Conservation (phyloP, 2,329 filamentous ascomycete genomes). For the Fusarium pininemorale region DNA sequence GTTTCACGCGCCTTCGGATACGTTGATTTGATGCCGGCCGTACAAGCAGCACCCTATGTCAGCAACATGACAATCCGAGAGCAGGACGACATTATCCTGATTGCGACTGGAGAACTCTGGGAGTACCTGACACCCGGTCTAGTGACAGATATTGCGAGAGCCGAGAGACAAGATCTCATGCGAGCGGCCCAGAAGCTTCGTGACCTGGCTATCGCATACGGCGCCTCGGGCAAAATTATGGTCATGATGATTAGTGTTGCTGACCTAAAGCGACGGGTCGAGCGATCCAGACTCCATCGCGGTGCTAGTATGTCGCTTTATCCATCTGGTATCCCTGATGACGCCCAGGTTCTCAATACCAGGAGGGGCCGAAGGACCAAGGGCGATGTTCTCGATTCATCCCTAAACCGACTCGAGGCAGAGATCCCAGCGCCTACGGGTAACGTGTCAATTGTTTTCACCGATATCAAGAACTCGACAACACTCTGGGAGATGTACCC, state of each 20-base stretch:
- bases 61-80: conserved; percentile 81
- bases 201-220: conserved; percentile 95
- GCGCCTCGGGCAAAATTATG: conserved; percentile 95
- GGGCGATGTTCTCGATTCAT: conserved; percentile 80
- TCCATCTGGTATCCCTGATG: conserved; percentile 76
- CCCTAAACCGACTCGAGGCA: conserved; percentile 83
- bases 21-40: conserved; percentile 88
- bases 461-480: conserved; percentile 98
- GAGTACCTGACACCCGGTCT: conserved; percentile 91
- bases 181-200: conserved; percentile 92
- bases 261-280: conserved; percentile 83
- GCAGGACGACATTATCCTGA: conserved; percentile 90
- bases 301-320: conserved; percentile 88
- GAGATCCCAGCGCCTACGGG: conserved; percentile 93
- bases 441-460: conserved; percentile 93
- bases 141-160: conserved; percentile 88
- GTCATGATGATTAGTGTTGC: conserved; percentile 97
- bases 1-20: conserved; percentile 97
- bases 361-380: conserved; percentile 73
- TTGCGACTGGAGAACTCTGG: conserved; percentile 94
- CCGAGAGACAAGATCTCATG: conserved; percentile 91
- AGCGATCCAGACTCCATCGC: conserved; percentile 76
- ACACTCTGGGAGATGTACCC: conserved; percentile 95
- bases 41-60: conserved; percentile 90
- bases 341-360: conserved; percentile 69